Base-by-base conservation (phyloP, 257 asterid genomes). In the Nicotiana tabacum region DNA sequence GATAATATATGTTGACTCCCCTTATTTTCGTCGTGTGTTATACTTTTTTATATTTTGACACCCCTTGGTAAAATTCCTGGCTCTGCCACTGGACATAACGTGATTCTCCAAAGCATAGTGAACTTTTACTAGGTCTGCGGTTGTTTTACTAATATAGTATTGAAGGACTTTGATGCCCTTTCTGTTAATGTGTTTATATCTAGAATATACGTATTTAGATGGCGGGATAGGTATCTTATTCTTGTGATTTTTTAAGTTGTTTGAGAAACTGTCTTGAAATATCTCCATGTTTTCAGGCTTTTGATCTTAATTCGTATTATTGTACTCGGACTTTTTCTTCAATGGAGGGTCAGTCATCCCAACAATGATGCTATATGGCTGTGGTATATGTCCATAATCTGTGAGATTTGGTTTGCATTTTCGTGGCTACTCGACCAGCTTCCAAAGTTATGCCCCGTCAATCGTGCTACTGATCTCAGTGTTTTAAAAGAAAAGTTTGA, bases 361-460 rank as follows among this genome's bases (percentile, higher is more conserved):
- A 94, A 94, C n/a, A 83, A 89, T 32, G 95, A 91, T 80, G 98
- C 98, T 12, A 90, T 92, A 85, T 94, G 98, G 98, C 84, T 94
- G n/a, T 94, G 98, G 98, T 53, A 89, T 78, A 94, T 94, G 97
- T 94, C 98, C 1, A 43, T 94, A 66, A 79, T 94, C 66, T 94
- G 98, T 43, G 98, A 94, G 87, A 68, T 92, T 39, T 94, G 98
- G 98, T 94, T 94, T 83, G 97, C 98, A 60, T 91, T 94, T 88
- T 94, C 98, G 39, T 94, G 98, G 98, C 87, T 94, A 66, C 96
- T 94, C 8, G 98, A 94, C 83, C 98, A 94, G 87, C 94, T 94
- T 80, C 98, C 98, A 13, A 94, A 94, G 85, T 70, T 94, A 51
- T 91, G 89, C 84, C 97, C 97, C 1, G 62, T 92, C 66, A 94